Evolutionary conservation across 306 rosid species (phyloP).

Genomic region (Prunus armeniaca): DNA sequence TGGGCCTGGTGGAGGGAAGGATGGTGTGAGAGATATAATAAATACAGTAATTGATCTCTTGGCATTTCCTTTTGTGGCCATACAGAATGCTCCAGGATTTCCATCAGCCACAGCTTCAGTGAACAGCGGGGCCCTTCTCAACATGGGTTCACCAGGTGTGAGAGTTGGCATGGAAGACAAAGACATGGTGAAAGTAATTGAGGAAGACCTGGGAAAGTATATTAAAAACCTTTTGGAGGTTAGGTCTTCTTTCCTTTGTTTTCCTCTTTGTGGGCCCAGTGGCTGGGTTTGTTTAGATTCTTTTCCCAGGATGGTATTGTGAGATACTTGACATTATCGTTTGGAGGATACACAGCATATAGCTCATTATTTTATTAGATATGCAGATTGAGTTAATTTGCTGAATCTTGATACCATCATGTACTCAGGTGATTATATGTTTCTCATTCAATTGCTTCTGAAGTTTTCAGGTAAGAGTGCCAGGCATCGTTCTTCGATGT

Average conservation of each 20-base stretch:
- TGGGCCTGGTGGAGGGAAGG: constrained; percentile 88
- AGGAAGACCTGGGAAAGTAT: constrained; percentile 83
- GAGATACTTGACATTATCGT: neutral
- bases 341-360: neutral
- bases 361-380: neutral
- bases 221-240: constrained; percentile 81
- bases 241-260: constrained; percentile 23
- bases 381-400: neutral
- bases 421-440: neutral
- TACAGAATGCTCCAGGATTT: constrained; percentile 84
- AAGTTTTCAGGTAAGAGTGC: constrained; percentile 78
- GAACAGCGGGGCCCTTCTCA: constrained; percentile 81
- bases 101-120: constrained; percentile 82
- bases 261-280: neutral
- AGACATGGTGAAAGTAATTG: constrained; percentile 73
- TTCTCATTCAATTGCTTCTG: constrained; percentile 32
- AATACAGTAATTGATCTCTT: constrained; percentile 68
- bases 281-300: neutral
- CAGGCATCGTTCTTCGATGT: constrained; percentile 64
- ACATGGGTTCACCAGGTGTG: constrained; percentile 77
- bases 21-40: constrained; percentile 66
- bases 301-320: neutral
- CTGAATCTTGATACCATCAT: neutral
- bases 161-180: constrained; percentile 78
- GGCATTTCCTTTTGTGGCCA: constrained; percentile 93